phyloP scores from a whole-genome alignment of 306 rosid species.

The Malus orientalis region DNA sequence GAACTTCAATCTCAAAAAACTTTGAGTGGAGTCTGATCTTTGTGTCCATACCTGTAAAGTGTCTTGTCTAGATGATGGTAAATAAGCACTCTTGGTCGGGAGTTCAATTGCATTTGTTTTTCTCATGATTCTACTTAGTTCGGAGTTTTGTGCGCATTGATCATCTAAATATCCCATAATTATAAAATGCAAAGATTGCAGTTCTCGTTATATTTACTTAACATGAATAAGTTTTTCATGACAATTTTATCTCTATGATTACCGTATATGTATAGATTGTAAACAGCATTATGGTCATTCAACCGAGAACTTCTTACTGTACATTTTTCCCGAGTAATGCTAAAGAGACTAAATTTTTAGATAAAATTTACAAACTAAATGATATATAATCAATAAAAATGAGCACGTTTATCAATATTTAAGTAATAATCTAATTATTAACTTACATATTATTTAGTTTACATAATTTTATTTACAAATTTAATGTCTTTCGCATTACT shows the following conservation, averaged over 20 bases:
- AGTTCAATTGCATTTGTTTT: background rate
- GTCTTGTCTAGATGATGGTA: background rate
- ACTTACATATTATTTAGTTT: too few species aligned
- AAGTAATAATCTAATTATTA: too few species aligned
- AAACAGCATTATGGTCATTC: too few species aligned
- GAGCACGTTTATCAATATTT: too few species aligned
- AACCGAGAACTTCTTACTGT: background rate
- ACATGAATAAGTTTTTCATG: too few species aligned
- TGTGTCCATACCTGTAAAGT: background rate
- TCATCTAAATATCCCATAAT: too few species aligned
- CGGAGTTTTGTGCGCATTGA: background rate
- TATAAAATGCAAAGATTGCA: too few species aligned
- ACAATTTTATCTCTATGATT: background rate
- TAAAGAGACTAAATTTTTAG: fast-evolving
- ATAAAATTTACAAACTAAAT: too few species aligned
- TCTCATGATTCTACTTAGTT: background rate
- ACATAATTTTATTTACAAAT: too few species aligned
- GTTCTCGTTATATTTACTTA: background rate
- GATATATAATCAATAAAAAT: too few species aligned
- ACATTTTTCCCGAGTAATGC: too few species aligned
- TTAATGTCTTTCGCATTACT: fast-evolving
- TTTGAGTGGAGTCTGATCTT: background rate
- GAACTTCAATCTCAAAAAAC: background rate
- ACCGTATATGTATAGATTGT: too few species aligned
- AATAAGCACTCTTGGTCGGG: background rate